These are phyloP conservation scores for Ophiocordyceps robertsii DNA, from an alignment of 2,329 filamentous ascomycete genomes.

Conservation along the genomic window DNA sequence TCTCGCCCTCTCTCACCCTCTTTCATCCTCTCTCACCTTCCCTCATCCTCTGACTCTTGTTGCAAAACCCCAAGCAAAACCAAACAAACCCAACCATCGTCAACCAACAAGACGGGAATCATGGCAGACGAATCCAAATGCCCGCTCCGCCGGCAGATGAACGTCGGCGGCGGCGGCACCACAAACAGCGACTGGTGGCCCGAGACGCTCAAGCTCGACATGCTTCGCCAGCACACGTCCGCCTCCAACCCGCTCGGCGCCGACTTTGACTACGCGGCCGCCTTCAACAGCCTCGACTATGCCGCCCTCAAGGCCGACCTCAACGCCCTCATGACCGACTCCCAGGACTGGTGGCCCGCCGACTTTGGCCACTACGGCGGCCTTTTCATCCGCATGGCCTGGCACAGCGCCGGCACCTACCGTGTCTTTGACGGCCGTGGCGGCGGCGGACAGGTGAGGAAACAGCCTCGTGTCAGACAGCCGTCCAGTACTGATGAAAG, in stretches of 20 bases:
- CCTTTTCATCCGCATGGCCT: conserved; percentile 68
- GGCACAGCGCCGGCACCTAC: conserved; percentile 71
- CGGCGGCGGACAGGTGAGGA: conserved; percentile 46
- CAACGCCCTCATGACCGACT: conserved; percentile 58
- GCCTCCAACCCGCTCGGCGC: conserved; percentile 49
- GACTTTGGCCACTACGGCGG: conserved; percentile 74
- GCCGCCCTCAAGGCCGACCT: conserved; percentile 64
- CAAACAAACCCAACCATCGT: no score
- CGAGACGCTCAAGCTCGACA: conserved; percentile 50
- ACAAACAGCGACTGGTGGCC: conserved; percentile 66
- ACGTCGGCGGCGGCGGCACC: conserved; percentile 49
- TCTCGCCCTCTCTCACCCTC: no score
- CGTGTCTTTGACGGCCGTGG: conserved; percentile 63
- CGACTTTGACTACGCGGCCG: conserved; percentile 59
- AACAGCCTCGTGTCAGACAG: no score
- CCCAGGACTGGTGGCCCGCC: conserved; percentile 70
- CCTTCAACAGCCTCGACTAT: conserved; percentile 51
- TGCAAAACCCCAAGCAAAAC: no score
- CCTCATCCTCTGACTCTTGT: no score
- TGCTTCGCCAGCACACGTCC: conserved; percentile 57
- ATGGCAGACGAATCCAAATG: conserved; percentile 17
- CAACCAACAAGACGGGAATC: not conserved
- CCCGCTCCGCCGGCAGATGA: conserved; percentile 16
- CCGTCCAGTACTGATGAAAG: no score
- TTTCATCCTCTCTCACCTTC: no score